Evolutionary conservation across 345 rosid species (phyloP).

Genomic region (Microthlaspi erraticum): DNA sequence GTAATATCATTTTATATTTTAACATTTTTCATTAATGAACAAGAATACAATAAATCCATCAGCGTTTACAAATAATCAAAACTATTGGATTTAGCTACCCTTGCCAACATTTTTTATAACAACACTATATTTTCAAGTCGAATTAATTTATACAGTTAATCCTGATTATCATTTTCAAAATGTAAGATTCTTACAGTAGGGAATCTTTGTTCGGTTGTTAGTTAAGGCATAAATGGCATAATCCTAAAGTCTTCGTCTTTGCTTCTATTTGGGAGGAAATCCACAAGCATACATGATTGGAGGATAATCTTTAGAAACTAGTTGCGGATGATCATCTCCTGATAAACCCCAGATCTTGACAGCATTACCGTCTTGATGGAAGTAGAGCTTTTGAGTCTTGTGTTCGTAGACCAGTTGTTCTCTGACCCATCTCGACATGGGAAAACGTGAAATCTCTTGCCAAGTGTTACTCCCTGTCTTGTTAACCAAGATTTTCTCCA

Average conservation of each 20-base stretch:
- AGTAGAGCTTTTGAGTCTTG: conserved; percentile 23
- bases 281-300: too few species aligned
- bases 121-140: too few species aligned
- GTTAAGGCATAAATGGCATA: too few species aligned
- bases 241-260: too few species aligned
- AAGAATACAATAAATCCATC: too few species aligned
- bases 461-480: conserved; percentile 5
- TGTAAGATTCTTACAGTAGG: too few species aligned
- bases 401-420: not conserved
- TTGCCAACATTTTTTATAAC: not conserved
- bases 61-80: not conserved
- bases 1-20: too few species aligned
- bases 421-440: not conserved
- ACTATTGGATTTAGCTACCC: not conserved
- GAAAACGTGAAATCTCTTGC: not conserved
- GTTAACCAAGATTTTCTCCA: rapidly evolving
- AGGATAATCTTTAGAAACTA: not conserved
- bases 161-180: too few species aligned
- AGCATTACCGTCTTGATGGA: not conserved
- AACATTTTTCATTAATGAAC: too few species aligned
- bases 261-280: too few species aligned
- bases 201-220: too few species aligned
- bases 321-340: conserved; percentile 1
- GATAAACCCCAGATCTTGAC: not conserved
- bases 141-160: too few species aligned